Base-by-base conservation (phyloP, 495 filamentous ascomycete species). In the Geopyxis carbonaria region DNA sequence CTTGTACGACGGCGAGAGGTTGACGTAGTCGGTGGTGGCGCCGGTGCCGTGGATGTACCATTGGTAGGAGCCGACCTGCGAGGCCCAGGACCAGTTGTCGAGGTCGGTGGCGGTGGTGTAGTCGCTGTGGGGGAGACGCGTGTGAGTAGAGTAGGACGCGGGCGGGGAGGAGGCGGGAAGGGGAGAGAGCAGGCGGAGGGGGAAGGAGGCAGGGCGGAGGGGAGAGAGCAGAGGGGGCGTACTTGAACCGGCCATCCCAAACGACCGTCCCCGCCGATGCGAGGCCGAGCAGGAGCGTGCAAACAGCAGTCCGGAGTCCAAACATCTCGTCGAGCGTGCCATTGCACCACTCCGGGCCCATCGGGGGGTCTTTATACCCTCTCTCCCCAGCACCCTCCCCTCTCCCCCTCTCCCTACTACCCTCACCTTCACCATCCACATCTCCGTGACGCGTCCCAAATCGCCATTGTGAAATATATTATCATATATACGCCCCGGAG, bases 1-100 rank as follows among this genome's bases (percentile, higher is more conserved):
- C 60, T 78, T 78, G 66, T 62, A 75, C 34, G 47, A 38, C 1
- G 63, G 45, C 9, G 59, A 60, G 1, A 73, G 57, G 31, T 64
- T 70, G 31, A 76, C 62, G 44, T 75, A 75, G 31, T 65, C 45
- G 10, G 56, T 59, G 4, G 70, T 65, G 10, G 50, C 22, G 11
- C 57, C 62, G 22, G 54, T 46, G 9, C 71, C 72, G 56, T 76
- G 70, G 38, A 53, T 53, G 40, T 52, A 58, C 31, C 43, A 52
- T 42, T 52, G 50, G 42, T 49, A 55, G 7, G 51, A 42, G 13
- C 51, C 49, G 22, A 55, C 51, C 37, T 53, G 51, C 20, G 48
- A 53, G 4, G 38, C 38, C 51, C 51, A 55, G 9, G 51, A 55
- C 51, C 49, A 55, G 18, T 43, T 49, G 37, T 45, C 35, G 11